Percentiles rank a stretch among this genome's conserved stretches.
Evolutionary conservation across 345 rosid genomes (phyloP).

Genomic region (Syzygium aqueum): DNA sequence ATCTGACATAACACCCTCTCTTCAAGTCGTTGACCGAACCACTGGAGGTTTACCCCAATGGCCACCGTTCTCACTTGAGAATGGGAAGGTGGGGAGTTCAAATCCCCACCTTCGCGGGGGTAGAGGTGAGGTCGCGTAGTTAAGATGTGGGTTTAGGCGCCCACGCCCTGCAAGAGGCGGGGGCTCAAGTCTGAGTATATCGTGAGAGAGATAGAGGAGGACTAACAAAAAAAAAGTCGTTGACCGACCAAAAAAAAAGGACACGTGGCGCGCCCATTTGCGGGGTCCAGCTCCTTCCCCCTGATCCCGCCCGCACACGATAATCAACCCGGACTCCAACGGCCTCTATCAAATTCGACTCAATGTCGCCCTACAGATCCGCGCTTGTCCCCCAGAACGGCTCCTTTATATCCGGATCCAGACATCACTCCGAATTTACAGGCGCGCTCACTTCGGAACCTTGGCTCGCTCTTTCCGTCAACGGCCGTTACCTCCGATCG

Average conservation of each 20-base stretch:
- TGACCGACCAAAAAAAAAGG: not conserved
- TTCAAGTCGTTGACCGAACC: too few species aligned
- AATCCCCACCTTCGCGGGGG: too few species aligned
- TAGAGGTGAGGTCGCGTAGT: too few species aligned
- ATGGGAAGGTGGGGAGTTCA: too few species aligned
- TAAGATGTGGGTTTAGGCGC: too few species aligned
- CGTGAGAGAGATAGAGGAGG: too few species aligned
- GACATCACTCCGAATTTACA: not conserved
- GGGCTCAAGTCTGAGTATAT: too few species aligned
- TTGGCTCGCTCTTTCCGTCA: not conserved
- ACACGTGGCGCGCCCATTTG: not conserved
- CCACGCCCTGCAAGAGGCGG: too few species aligned
- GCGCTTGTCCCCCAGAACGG: not conserved
- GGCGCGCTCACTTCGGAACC: not conserved
- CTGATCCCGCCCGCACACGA: not conserved
- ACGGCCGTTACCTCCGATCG: not conserved
- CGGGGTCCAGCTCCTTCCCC: not conserved
- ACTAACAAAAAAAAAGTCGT: too few species aligned
- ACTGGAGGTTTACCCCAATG: too few species aligned
- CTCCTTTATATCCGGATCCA: not conserved
- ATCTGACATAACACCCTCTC: not conserved
- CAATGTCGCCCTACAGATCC: not conserved
- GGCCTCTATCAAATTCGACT: not conserved
- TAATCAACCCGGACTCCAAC: conserved; percentile 3
- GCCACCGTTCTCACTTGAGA: too few species aligned